Percentiles rank a stretch among this genome's conserved stretches.
phyloP scores from a whole-genome alignment of 495 filamentous ascomycete species.

The Podospora pseudopauciseta region DNA sequence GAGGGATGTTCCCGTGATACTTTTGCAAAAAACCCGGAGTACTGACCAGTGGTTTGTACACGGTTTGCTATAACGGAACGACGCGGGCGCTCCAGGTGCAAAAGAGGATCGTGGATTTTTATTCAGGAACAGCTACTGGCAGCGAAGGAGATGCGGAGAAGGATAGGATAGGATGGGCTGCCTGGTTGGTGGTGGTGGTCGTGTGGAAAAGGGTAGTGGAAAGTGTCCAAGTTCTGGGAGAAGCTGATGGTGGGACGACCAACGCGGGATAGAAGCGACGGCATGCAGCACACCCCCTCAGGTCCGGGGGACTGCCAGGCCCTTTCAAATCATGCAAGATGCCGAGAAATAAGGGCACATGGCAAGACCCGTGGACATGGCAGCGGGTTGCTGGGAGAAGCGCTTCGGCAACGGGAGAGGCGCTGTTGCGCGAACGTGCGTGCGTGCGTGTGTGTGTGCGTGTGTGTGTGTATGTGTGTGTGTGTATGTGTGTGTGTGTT shows the following conservation, averaged over 20 bases:
- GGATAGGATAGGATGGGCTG: background rate
- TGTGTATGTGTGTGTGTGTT: background rate
- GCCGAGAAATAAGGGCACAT: background rate
- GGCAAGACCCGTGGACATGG: background rate
- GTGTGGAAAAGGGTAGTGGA: background rate
- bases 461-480: background rate
- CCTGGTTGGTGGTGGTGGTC: background rate
- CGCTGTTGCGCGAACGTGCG: background rate
- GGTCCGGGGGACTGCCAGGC: background rate
- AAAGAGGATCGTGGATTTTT: background rate
- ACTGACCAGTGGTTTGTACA: background rate
- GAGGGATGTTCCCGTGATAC: background rate
- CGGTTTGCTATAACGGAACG: background rate
- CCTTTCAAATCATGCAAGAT: background rate
- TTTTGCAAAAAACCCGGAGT: background rate
- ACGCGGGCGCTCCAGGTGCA: background rate
- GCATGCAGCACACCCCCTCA: background rate
- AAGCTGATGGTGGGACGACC: background rate
- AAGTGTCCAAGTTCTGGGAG: background rate
- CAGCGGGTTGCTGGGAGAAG: slow-evolving; percentile 2
- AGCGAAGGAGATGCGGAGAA: background rate
- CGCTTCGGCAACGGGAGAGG: background rate
- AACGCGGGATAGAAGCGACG: background rate
- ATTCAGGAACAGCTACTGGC: background rate
- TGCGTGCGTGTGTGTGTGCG: background rate